These are phyloP conservation scores for Stephanodiscus triporus DNA, from an alignment of 108 stramenopile species.

Conservation along the genomic window DNA sequence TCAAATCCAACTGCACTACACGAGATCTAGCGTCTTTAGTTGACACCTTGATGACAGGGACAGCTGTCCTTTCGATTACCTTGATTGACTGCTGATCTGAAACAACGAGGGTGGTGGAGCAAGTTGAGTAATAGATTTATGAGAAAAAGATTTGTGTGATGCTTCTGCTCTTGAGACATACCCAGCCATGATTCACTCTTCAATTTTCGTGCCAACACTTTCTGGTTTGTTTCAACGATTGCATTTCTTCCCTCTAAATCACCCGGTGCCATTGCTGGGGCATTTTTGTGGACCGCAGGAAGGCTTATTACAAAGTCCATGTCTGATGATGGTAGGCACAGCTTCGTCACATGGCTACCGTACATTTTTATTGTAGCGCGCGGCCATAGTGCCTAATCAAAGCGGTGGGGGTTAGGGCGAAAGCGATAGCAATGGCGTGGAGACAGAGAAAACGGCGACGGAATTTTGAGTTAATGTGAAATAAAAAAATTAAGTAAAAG, in stretches of 20 bases:
- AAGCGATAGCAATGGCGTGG: not conserved
- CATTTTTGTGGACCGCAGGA: constrained; percentile 91
- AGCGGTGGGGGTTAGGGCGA: not conserved
- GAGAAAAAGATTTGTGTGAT: constrained; percentile 1
- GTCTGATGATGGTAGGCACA: constrained; percentile 89
- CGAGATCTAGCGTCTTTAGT: constrained; percentile 82
- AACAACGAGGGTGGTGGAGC: not conserved
- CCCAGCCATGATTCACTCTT: constrained; percentile 88
- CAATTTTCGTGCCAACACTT: constrained; percentile 86
- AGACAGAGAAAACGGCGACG: not conserved
- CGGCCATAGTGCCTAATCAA: constrained; percentile 78
- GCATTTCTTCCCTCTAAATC: constrained; percentile 95
- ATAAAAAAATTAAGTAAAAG: not conserved
- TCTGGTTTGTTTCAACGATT: constrained; percentile 92
- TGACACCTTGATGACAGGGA: constrained; percentile 84
- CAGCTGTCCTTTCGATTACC: constrained; percentile 78
- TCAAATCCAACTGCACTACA: constrained; percentile 77
- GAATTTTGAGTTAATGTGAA: not conserved
- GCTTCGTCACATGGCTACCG: constrained; percentile 87
- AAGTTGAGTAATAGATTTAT: not conserved
- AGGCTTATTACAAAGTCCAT: constrained; percentile 94
- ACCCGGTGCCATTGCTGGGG: constrained; percentile 88
- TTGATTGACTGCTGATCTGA: constrained; percentile 80
- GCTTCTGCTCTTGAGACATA: constrained; percentile 11
- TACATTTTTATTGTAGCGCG: constrained; percentile 84